Conservation (phyloP, 179 eudicot genomes). For the Spergularia azorica region DNA sequence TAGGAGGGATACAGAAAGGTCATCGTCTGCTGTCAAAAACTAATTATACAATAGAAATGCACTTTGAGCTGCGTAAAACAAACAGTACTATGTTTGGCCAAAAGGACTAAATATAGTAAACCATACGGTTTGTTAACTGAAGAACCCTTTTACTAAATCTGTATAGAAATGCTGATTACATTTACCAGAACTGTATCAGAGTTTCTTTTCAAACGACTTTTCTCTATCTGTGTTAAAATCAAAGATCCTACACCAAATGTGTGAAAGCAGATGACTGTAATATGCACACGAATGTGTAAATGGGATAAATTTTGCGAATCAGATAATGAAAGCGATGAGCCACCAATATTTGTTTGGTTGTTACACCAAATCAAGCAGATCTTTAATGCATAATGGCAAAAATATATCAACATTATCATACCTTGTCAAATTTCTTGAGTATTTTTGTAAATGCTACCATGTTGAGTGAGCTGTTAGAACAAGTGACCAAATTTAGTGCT, state of each 20-base stretch:
- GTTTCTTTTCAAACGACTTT: too few relatives aligned
- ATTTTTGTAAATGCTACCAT: conserved; percentile 91
- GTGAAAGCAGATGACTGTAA: conserved; percentile 5
- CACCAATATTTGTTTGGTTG: background rate
- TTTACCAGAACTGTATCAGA: background rate
- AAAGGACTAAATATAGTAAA: conserved; percentile 8
- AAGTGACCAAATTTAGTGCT: conserved; percentile 18
- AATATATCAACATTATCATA: conserved; percentile 27
- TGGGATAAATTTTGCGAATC: background rate
- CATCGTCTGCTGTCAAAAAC: background rate
- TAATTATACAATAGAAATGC: background rate
- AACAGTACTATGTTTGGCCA: background rate
- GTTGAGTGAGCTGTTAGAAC: conserved; percentile 74
- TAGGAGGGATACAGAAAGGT: background rate
- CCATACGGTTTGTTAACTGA: background rate
- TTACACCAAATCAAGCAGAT: conserved; percentile 1
- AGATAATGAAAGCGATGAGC: conserved; percentile 6
- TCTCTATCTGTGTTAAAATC: background rate
- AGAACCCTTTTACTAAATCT: conserved; percentile 4
- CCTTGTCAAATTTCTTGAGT: conserved; percentile 96
- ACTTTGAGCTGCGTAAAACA: background rate
- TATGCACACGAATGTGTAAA: background rate
- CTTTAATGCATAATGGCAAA: background rate
- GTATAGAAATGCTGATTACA: background rate
- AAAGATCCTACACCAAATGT: background rate